Evolutionary conservation across 371 early-diverging fungal genomes (phyloP), one percentile per base, ranked within the genome.

Genomic region (Coemansia sp.): DNA sequence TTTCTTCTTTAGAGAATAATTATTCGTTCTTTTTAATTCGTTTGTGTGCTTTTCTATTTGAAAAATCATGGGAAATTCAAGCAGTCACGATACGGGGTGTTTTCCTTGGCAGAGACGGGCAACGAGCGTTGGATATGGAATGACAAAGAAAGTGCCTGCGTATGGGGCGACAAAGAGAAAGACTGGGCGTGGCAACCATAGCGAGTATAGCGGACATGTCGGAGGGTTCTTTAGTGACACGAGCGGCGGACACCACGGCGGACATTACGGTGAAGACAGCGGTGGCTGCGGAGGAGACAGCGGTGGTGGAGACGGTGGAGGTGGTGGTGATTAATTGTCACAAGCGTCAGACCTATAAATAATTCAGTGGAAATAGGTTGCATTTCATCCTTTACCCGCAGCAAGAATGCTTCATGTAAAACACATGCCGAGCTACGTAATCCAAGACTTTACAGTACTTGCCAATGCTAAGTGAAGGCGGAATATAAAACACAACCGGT

Each of bases 31-130:
- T 42, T 21, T 34, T 45, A 16, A n/a, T 45, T 45, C 5, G 13
- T 45, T n/a, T 4, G 13, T n/a, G 45, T 14, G 26, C 13, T 11
- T 8, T 2, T 31, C 29, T 13, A 56, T 45, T 45, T 45, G 45
- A 16, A 16, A 27, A 6, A 56, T 26, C 56, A 59, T 59, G 60
- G 60, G 60, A 4, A 59, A 59, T 13, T 59, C 60, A 4, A 59
- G 45, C 18, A 59, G 60, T 26, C 59, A 45, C 45, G 29, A 18
- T n/a, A 26, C 26, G 13, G 40, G n/a, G n/a, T 45, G 29, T 18
- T 59, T 42, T n/a, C 26, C 60, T 14, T 27, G 45, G 13, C 45
- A 5, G n/a, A 10, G 45, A 45, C 45, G 45, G n/a, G 45, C n/a
- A 45, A 34, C 34, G 8, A 34, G 45, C 13, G 5, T 45, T n/a